Base-by-base conservation (phyloP, 495 filamentous ascomycete genomes). In the Hypoxylon lenormandii region DNA sequence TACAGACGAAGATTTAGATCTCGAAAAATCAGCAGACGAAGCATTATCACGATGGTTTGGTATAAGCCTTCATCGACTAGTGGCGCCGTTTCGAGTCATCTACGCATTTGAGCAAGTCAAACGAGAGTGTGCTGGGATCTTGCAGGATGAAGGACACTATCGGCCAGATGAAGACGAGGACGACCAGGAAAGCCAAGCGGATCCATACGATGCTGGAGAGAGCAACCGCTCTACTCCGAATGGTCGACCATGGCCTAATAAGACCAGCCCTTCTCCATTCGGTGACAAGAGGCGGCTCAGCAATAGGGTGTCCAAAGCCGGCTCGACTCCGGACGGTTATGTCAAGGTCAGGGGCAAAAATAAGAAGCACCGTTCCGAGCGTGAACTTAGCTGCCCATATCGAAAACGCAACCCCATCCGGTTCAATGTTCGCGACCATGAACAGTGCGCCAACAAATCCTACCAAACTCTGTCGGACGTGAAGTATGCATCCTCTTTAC, bases 401-500 rank as follows among this genome's bases (percentile, higher is more conserved):
- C 73, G 78, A 30, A 80, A 80, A 66, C 64, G 78, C 16, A 80
- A 80, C 40, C 77, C 78, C n/a, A 43, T 71, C 49, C 69, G 57
- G 43, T 80, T 80, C 58, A 80, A 79, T 26, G 57, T 79, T 42
- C 74, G 77, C 21, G 74, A 76, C 4, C 60, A 70, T n/a, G 60
- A 63, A 12, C 54, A 18, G 12, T 80, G 78, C 42, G 76, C 77
- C 10, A 55, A 66, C 3, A 73, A 68, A 28, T 54, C 60, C 4
- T 77, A 67, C 16, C 48, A 64, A 3, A 60, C 72, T 28, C 73
- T 80, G 10, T 52, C 74, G 4, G 65, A 59, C 21, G 49, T 80
- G 23, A 80, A 79, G 77, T 78, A 71, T 38, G 76, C 51, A 16
- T 13, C 30, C 11, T 38, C 11, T 50, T 28, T 26, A 7, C 42